Conservation (phyloP, 1,139 yeast species). For the Kodamaea arcana region DNA sequence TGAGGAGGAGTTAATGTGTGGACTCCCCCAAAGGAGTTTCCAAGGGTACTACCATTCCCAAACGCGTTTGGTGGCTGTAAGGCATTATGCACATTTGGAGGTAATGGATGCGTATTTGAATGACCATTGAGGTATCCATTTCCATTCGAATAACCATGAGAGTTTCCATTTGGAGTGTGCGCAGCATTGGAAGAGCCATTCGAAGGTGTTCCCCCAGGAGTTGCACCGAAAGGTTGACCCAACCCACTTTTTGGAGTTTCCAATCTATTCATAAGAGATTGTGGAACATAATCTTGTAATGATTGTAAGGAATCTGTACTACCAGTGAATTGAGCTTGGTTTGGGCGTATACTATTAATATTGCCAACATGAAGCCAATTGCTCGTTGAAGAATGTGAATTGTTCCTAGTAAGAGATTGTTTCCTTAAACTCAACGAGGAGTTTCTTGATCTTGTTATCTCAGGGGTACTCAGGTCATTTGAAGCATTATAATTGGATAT, state of each 20-base stretch:
- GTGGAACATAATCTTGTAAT: constrained; percentile 45
- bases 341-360: constrained; percentile 32
- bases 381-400: constrained; percentile 28
- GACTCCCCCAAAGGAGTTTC: neutral
- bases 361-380: constrained; percentile 49
- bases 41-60: constrained; percentile 1
- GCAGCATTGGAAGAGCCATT: constrained; percentile 19
- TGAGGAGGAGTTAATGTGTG: constrained; percentile 14
- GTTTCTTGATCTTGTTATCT: constrained; percentile 19
- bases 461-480: constrained; percentile 6
- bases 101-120: constrained; percentile 33
- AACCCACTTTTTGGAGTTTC: constrained; percentile 9
- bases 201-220: constrained; percentile 2
- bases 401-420: constrained; percentile 44
- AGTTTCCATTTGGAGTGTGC: constrained; percentile 37
- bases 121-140: too few relatives aligned
- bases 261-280: constrained; percentile 36
- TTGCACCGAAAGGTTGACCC: constrained; percentile 1
- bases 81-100: constrained; percentile 14
- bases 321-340: constrained; percentile 20
- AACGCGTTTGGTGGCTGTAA: constrained; percentile 12
- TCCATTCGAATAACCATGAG: too few relatives aligned
- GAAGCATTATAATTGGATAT: constrained; percentile 24
- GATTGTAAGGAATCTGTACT: constrained; percentile 45
- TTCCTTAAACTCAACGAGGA: constrained; percentile 35